phyloP scores from a whole-genome alignment of 2,329 filamentous ascomycete genomes.

The Hypoxylon sp. region DNA sequence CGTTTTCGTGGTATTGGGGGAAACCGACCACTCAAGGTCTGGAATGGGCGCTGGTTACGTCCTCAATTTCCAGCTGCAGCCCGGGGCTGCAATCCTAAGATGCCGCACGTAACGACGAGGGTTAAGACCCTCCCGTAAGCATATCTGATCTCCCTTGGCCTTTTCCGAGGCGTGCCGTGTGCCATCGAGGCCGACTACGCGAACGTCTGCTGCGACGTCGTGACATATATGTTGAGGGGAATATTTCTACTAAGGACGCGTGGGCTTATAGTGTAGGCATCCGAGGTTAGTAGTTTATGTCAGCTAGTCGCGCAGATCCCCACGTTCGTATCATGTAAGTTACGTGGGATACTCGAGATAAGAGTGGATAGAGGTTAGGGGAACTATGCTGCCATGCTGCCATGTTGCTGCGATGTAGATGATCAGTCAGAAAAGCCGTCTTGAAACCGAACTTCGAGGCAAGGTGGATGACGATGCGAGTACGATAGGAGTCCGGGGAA shows the following conservation, averaged over 20 bases:
- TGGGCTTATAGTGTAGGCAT: constrained; percentile 19
- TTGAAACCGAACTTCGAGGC: constrained; percentile 40
- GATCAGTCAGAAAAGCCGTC: constrained; percentile 33
- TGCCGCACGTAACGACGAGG: constrained; percentile 47
- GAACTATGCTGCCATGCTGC: neutral
- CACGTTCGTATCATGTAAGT: constrained; percentile 41
- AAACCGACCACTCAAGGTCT: constrained; percentile 39
- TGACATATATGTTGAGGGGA: constrained; percentile 33
- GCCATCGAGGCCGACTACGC: constrained; percentile 32
- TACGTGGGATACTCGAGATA: constrained; percentile 35
- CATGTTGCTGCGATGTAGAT: constrained; percentile 22
- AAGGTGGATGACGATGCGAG: constrained; percentile 42
- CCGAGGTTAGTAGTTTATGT: constrained; percentile 39
- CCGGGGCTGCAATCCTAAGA: constrained; percentile 46
- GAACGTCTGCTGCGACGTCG: constrained; percentile 31
- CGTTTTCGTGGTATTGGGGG: constrained; percentile 46
- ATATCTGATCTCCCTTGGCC: constrained; percentile 24
- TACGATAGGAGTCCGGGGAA: constrained; percentile 45
- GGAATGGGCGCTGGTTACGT: constrained; percentile 41
- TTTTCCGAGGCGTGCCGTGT: constrained; percentile 18
- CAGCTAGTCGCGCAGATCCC: constrained; percentile 40
- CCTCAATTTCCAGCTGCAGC: constrained; percentile 43
- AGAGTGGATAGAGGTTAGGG: constrained; percentile 32
- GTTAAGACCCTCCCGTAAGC: constrained; percentile 27
- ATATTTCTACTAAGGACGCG: constrained; percentile 17